Conservation (phyloP, 805 yeast genomes). For the Hermanozyma aechmeae region DNA sequence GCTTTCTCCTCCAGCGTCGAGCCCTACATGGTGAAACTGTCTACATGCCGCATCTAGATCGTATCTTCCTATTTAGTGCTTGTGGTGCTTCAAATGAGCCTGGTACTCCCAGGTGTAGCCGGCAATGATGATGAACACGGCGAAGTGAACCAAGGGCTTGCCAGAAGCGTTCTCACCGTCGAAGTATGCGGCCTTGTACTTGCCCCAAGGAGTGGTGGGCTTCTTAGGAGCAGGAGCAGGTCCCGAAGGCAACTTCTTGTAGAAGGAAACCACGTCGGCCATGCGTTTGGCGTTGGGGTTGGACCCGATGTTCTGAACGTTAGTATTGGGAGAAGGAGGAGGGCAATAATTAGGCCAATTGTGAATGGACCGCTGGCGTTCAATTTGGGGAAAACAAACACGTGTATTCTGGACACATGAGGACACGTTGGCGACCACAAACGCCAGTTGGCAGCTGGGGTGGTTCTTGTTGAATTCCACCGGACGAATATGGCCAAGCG, state of each 20-base stretch:
- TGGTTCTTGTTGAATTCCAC: too few relatives aligned
- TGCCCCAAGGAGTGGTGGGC: conserved; percentile 54
- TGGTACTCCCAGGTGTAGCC: conserved; percentile 93
- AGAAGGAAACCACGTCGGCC: conserved; percentile 89
- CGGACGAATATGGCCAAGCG: too few relatives aligned
- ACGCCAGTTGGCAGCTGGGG: too few relatives aligned
- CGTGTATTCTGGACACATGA: too few relatives aligned
- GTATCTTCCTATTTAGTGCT: conserved; percentile 6
- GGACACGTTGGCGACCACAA: too few relatives aligned
- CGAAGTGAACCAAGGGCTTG: conserved; percentile 72
- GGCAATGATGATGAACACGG: conserved; percentile 53
- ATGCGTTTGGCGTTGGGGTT: conserved; percentile 97
- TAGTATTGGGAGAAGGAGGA: conserved; percentile 11
- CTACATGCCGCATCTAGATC: too few relatives aligned
- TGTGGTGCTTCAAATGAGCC: conserved; percentile 59
- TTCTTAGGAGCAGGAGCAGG: conserved; percentile 70
- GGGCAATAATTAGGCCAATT: neutral
- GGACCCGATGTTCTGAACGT: conserved; percentile 73
- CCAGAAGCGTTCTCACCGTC: conserved; percentile 80
- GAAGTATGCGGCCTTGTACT: conserved; percentile 80
- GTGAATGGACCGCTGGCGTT: too few relatives aligned
- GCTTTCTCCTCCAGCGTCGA: too few relatives aligned
- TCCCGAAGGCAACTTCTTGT: conserved; percentile 94
- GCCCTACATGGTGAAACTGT: too few relatives aligned
- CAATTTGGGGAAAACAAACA: too few relatives aligned